phyloP scores from a whole-genome alignment of 352 stramenopile genomes.

The Halophytophthora polymorphica region DNA sequence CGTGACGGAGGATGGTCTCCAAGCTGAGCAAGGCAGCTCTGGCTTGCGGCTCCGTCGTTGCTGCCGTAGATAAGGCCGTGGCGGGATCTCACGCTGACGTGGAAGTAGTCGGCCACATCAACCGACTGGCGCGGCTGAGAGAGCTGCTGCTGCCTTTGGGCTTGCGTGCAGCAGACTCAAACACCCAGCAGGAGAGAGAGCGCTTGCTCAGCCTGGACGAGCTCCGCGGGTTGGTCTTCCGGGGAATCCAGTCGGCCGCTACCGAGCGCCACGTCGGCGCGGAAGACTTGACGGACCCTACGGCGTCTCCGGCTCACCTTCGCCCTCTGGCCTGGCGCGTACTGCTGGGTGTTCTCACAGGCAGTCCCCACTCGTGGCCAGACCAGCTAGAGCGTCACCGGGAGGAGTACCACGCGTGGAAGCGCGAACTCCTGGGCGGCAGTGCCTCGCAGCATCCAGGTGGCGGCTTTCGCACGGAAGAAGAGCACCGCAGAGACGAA shows the following conservation, averaged over 20 bases:
- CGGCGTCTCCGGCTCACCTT: conserved; percentile 1
- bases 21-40: no score
- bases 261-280: background rate
- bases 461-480: conserved; percentile 10
- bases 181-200: background rate
- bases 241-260: conserved; percentile 3
- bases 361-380: conserved; percentile 11
- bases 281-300: background rate
- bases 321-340: conserved; percentile 38
- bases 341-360: conserved; percentile 37
- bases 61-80: no score
- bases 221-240: conserved; percentile 19
- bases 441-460: conserved; percentile 9
- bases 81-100: background rate
- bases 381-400: conserved; percentile 18
- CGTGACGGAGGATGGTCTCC: no score
- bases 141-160: conserved; percentile 10
- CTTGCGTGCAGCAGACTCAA: no score
- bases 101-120: background rate
- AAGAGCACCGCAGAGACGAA: conserved; percentile 27
- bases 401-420: conserved; percentile 27
- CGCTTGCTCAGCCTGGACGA: conserved; percentile 19
- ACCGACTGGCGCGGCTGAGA: conserved; percentile 7
- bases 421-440: conserved; percentile 33
- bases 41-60: no score